Evolutionary conservation across 2,329 filamentous ascomycete genomes (phyloP), one percentile per base, ranked within the genome.

Genomic region (Penicillium sp.): DNA sequence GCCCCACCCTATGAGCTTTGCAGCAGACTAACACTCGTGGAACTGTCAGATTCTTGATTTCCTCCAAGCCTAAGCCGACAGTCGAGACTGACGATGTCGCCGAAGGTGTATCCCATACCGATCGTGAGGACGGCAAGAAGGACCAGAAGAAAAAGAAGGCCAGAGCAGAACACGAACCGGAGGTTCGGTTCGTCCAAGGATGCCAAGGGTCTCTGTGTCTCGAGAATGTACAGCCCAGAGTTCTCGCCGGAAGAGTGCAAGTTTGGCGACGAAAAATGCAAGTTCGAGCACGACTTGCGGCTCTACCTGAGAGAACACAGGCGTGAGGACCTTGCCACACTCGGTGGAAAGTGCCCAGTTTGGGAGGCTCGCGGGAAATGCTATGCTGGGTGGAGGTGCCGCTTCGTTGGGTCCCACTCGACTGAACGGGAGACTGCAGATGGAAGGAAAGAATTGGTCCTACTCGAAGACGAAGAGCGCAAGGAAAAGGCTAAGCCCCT

Each of bases 371-470:
- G 85, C 54, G 90, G 90, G 10, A 81, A 77, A 51, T 98, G 93
- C 60, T 78, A 80, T 40, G 81, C 85, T 11, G 93, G 93, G 5
- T 98, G 91, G 90, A 95, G 91, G 66, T 98, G 93, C 66, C 85
- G 91, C 18, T 95, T 96, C 63, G 86, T 88, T 27, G 79, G 79
- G 52, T 94, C 88, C 52, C 93, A 98, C 69, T 93, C 89, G 59
- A 77, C 83, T 52, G 91, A 97, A 69, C 70, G 87, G 20, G 81
- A 86, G 55, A 81, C 76, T 16, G 82, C 84, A 44, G 90, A 95
- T 66, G 91, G 89, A 7, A 80, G 80, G 56, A 89, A 87, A 60
- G 91, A 97, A 69, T 71, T 97, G 42, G 75, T 91, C 3, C 75
- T 95, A 40, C 60, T 86, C 16, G 79, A 81, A 47, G 76, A 80